Conservation (phyloP, 2,329 filamentous ascomycete genomes). For the Neonectria coccinea region DNA sequence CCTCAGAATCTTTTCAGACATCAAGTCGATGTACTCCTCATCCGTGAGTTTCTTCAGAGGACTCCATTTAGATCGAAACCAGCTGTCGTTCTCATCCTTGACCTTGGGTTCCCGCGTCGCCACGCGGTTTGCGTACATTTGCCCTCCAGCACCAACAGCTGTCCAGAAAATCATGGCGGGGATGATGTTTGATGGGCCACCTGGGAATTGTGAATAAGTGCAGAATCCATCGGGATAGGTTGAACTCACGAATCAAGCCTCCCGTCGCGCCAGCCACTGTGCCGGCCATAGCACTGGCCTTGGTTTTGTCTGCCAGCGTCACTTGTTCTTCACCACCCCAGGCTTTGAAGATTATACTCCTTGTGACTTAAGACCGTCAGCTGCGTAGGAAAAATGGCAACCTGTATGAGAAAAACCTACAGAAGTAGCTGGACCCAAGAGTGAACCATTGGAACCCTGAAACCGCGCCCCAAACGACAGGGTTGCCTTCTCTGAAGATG, state of each 20-base stretch:
- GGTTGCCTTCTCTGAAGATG: conserved; percentile 74
- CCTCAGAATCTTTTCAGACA: conserved; percentile 76
- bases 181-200: conserved; percentile 64
- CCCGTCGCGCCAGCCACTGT: conserved; percentile 73
- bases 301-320: conserved; percentile 69
- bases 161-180: conserved; percentile 64
- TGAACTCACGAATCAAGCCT: conserved; percentile 64
- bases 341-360: conserved; percentile 59
- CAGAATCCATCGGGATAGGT: background rate
- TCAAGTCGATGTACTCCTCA: conserved; percentile 76
- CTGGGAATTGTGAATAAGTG: conserved; percentile 49
- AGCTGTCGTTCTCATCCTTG: conserved; percentile 55
- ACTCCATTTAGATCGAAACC: conserved; percentile 74
- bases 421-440: conserved; percentile 81
- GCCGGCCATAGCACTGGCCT: conserved; percentile 78
- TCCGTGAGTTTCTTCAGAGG: conserved; percentile 78
- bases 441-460: conserved; percentile 85
- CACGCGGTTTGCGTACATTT: conserved; percentile 52
- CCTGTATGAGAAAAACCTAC: conserved; percentile 56
- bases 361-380: conserved; percentile 57
- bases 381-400: background rate
- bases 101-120: conserved; percentile 41
- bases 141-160: conserved; percentile 54
- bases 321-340: conserved; percentile 65
- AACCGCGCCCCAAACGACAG: conserved; percentile 77